A percentile compares a stretch with the other conserved stretches of the same genome.
These are phyloP conservation scores for Cladobotryum protrusum DNA, from an alignment of 2,329 filamentous ascomycete species.

Conservation along the genomic window DNA sequence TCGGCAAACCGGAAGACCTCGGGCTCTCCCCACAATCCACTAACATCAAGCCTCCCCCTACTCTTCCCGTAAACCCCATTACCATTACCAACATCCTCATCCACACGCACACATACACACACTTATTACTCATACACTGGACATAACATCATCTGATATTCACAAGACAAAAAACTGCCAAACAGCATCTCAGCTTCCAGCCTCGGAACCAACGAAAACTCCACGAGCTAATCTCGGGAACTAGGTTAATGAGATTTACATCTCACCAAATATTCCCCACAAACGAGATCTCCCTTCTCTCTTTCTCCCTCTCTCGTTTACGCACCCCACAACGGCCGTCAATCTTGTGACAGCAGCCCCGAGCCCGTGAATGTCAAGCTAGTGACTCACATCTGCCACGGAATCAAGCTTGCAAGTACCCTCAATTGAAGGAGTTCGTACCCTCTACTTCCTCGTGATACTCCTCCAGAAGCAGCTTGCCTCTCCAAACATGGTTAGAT, in stretches of 20 bases:
- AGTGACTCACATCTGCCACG: too few species aligned
- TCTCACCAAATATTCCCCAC: too few species aligned
- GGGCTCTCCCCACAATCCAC: constrained; percentile 9
- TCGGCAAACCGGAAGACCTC: constrained; percentile 6
- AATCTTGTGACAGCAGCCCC: too few species aligned
- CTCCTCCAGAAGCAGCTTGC: neutral
- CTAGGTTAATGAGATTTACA: neutral
- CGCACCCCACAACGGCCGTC: too few species aligned
- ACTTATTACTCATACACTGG: too few species aligned
- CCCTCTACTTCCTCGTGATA: neutral
- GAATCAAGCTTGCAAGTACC: too few species aligned
- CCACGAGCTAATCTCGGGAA: neutral
- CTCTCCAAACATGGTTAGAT: neutral
- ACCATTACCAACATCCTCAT: constrained; percentile 2
- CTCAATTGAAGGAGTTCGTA: neutral
- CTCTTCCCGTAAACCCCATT: neutral
- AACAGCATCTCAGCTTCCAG: too few species aligned
- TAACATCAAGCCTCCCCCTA: constrained; percentile 2
- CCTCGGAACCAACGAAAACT: neutral
- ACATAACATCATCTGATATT: neutral
- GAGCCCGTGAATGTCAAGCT: too few species aligned
- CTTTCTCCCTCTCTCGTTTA: too few species aligned
- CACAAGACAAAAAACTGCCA: neutral
- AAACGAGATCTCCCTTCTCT: too few species aligned
- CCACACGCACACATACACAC: neutral